Conservation (phyloP, 2,329 filamentous ascomycete genomes). For the Hirsutella rhossiliensis region DNA sequence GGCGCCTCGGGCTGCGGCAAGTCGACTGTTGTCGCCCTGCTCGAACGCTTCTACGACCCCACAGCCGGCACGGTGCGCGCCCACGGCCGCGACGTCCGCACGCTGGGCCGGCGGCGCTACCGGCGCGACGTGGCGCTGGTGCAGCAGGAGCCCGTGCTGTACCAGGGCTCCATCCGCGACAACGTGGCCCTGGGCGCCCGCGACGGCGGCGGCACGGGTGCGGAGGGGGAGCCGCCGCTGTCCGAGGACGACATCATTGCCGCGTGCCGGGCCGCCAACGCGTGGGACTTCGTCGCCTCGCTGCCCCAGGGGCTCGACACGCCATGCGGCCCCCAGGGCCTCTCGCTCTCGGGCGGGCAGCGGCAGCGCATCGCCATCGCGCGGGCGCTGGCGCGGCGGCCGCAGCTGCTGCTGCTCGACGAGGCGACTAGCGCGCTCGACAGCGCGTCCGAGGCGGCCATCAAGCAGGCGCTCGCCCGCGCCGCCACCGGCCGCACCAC, state of each 20-base stretch:
- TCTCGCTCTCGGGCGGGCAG: constrained; percentile 61
- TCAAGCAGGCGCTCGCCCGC: constrained; percentile 48
- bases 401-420: constrained; percentile 56
- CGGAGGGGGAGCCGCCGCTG: constrained; percentile 12
- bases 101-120: constrained; percentile 16
- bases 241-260: constrained; percentile 27
- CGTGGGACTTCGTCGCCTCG: constrained; percentile 41
- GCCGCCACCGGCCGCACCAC: constrained; percentile 34
- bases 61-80: constrained; percentile 15
- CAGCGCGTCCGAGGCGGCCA: constrained; percentile 51
- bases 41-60: constrained; percentile 32
- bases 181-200: constrained; percentile 31
- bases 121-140: constrained; percentile 25
- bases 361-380: constrained; percentile 64
- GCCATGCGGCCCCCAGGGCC: constrained; percentile 52
- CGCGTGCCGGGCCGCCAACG: constrained; percentile 42
- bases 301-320: constrained; percentile 51
- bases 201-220: constrained; percentile 27
- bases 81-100: constrained; percentile 18
- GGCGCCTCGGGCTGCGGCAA: constrained; percentile 48
- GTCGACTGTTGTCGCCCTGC: constrained; percentile 42
- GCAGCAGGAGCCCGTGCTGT: constrained; percentile 28
- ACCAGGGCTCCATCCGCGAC: constrained; percentile 39
- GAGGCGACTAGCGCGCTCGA: constrained; percentile 58
- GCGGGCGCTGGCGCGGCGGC: constrained; percentile 54